Evolutionary conservation across 805 yeast genomes (phyloP), one percentile per base, ranked within the genome.

Genomic region (Starmerella stigmatis): DNA sequence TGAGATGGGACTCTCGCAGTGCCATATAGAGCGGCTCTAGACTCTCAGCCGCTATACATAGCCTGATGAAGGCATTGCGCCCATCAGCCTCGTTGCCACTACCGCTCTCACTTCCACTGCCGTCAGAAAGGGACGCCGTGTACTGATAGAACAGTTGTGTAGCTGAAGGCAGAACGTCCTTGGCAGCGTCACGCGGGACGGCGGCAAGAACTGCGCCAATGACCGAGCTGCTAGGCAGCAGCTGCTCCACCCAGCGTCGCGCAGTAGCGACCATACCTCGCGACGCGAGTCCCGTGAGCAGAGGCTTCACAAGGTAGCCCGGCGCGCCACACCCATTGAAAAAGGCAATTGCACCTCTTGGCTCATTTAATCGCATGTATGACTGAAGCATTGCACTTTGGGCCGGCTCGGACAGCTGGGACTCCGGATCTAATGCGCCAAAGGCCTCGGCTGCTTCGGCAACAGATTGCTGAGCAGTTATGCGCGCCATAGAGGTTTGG

Each of bases 1-100:
- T 47, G 13, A 60, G 44, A 16, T 54, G 54, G 8, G 59, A 45
- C 44, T 63, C 66, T n/a, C 53, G 49, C 33, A 63, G 47, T 11
- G 50, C 59, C 50, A 60, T 56, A 41, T 50, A 48, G 13, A 63
- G 41, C 16, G 50, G 45, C 11, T 49, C 55, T 7, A 21, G 36
- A 27, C 52, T 41, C 22, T 47, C 42, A 7, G 48, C 29, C 2
- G 48, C 49, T 5, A 55, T 52, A 16, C 58, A 53, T 15, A 56
- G 39, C 19, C 51, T 48, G 8, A 57, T 20, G 19, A 48, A 55
- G 11, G 58, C 58, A 22, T 52, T 23, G n/a, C 66, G 52, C 21
- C n/a, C 34, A 26, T 30, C 42, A 12, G 9, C 29, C 32, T 17
- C 13, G 29, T 25, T 22, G 11, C 38, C 36, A 23, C 38, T 23